Evolutionary conservation across 768 basidiomycete genomes (phyloP).

Genomic region (Brasilioporus rufonigricans): DNA sequence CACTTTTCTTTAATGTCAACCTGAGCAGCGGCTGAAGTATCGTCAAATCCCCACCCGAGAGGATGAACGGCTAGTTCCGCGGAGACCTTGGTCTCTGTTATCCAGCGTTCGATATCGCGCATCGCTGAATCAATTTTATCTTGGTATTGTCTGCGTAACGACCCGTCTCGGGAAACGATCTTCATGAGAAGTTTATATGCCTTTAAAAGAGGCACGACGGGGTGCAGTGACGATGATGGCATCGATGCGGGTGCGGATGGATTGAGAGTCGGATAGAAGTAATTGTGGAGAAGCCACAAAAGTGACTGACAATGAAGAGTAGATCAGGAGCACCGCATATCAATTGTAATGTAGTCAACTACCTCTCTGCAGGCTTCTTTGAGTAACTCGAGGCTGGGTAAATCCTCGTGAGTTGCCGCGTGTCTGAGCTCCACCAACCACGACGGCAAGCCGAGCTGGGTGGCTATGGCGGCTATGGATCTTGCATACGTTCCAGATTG

Average conservation of each 20-base stretch:
- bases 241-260: slow-evolving; percentile 40
- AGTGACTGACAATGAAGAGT: slow-evolving; percentile 55
- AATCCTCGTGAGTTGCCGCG: slow-evolving; percentile 93
- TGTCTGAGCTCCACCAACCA: slow-evolving; percentile 94
- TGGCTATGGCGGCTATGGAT: slow-evolving; percentile 85
- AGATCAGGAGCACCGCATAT: not conserved
- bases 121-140: slow-evolving; percentile 47
- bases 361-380: slow-evolving; percentile 77
- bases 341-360: slow-evolving; percentile 3
- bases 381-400: slow-evolving; percentile 80
- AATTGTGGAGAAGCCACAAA: slow-evolving; percentile 80
- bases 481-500: slow-evolving; percentile 88
- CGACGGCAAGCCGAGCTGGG: slow-evolving; percentile 78
- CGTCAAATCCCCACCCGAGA: slow-evolving; percentile 43
- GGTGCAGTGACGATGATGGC: slow-evolving; percentile 41
- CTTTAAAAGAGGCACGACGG: slow-evolving; percentile 66
- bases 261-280: slow-evolving; percentile 76
- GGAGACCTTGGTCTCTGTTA: slow-evolving; percentile 68
- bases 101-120: slow-evolving; percentile 74
- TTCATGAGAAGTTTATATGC: slow-evolving; percentile 73
- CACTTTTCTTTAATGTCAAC: slow-evolving; percentile 58
- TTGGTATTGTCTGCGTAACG: slow-evolving; percentile 50
- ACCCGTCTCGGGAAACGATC: slow-evolving; percentile 59
- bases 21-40: slow-evolving; percentile 32
- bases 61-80: slow-evolving; percentile 48